Evolutionary conservation across 169 alveolate genomes (phyloP).

Genomic region (Theileria parva): DNA sequence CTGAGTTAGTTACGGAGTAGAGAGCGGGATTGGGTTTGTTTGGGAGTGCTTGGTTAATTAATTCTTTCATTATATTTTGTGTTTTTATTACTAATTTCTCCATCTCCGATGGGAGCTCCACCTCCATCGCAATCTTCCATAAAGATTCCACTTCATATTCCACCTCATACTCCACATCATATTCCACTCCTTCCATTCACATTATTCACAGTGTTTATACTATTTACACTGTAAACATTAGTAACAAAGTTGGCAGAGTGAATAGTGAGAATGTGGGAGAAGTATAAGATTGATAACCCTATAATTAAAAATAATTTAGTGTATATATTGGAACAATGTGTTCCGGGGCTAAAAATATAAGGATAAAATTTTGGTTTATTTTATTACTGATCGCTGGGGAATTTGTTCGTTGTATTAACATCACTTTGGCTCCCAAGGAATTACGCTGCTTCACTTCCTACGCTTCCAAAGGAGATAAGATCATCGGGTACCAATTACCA

Average conservation of each 20-base stretch:
- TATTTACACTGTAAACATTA: too few relatives aligned
- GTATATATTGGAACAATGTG: too few relatives aligned
- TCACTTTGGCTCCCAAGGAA: conserved; percentile 12
- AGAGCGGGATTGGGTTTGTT: conserved; percentile 39
- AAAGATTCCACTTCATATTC: conserved; percentile 56
- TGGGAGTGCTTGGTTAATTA: conserved; percentile 4
- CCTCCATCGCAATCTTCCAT: not conserved
- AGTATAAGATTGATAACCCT: too few relatives aligned
- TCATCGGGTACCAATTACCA: conserved; percentile 38
- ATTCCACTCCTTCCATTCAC: too few relatives aligned
- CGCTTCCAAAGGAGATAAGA: conserved; percentile 18
- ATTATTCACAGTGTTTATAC: too few relatives aligned
- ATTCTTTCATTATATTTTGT: conserved; percentile 15
- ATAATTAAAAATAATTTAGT: too few relatives aligned
- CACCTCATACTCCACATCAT: conserved; percentile 19
- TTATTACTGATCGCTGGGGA: too few relatives aligned
- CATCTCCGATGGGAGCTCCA: conserved; percentile 8
- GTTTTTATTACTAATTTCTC: not conserved
- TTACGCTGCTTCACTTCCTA: conserved; percentile 15
- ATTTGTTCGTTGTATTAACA: not conserved
- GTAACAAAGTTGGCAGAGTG: too few relatives aligned
- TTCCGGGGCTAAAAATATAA: too few relatives aligned
- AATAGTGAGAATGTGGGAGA: too few relatives aligned
- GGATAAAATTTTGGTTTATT: too few relatives aligned
- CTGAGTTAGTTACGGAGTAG: too few relatives aligned